Evolutionary conservation across 176 grass and related monocot genomes (phyloP), one percentile per base, ranked within the genome.

Genomic region (Pharus latifolius): DNA sequence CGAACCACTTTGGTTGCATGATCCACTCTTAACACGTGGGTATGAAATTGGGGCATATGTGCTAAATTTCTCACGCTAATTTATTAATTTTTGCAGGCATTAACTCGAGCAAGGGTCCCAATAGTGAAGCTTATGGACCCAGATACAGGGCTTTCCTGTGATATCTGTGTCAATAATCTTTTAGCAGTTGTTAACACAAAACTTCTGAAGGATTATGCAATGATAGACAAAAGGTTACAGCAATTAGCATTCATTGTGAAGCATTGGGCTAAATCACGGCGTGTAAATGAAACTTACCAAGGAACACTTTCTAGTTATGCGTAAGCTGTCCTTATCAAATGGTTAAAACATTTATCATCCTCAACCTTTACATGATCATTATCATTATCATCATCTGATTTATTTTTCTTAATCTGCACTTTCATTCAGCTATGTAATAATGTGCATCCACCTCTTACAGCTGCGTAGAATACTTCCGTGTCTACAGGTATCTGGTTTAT

Each of bases 61-160:
- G 33, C 46, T 67, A 44, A 69, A 57, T 38, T 75, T 80, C 32
- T 85, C 14, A 56, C 10, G 51, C 17, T 35, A 49, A 60, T 53
- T 55, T 7, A 73, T 92, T 26, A 66, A 56, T 69, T 48, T 52
- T 70, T 85, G 41, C 72, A 98, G 95, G 90, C 95, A 73, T 77
- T 98, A 71, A 90, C 90, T 80, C 87, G 75, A 73, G 95, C 95
- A 68, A 98, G 95, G 72, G 95, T 98, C 56, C 95, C 95, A 29
- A 98, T 98, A 74, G 95, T 98, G 72, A 98, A 98, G 84, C 67
- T 98, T 78, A 98, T 93, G 95, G 90, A 98, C 88, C 95, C 79
- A 1, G 82, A 63, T 67, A 98, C 95, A 12, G 95, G 87, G 38
- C 78, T 98, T 72, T 98, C 90, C 40, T 98, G 95, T 67, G 95